Base-by-base conservation (phyloP, 73 alveolate genomes). In the Diophrys appendiculata region DNA sequence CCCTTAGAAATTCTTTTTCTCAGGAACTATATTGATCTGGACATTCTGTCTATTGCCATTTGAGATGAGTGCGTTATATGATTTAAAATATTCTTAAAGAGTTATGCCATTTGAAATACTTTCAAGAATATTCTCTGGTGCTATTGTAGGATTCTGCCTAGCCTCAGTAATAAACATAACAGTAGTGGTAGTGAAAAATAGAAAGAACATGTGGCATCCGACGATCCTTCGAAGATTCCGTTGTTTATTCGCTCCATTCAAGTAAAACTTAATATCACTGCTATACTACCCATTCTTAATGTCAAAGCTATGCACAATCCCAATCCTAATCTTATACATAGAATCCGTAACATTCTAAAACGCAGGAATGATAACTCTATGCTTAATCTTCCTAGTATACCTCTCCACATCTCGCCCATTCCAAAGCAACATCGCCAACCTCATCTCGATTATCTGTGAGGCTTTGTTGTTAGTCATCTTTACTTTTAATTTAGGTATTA, bases 221-320 rank as follows among this genome's bases (percentile, higher is more conserved):
- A 27, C 24, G 18, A 53, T 79, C 13, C 35, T 35, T 25, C 76
- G 52, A 8, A 68, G 81, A 24, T 79, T 79, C 32, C 54, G 69
- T 33, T 27, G 69, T 52, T 52, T 79, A 52, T 79, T 79, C 72
- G 24, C 81, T 33, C 73, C 88, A 32, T 79, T 69, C 24, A 68
- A 70, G 23, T 28, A 79, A 43, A 35, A 79, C 13, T 31, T 79
- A 72, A 31, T 79, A 14, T 70, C 73, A 27, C 28, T 35, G 30
- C 22, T 79, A 29, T 79, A 67, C 68, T 69, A 30, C 52, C 88
- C 88, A 14, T 18, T 79, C 52, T 71, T 79, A 22, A 56, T 79
- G 27, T 11, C n/a, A 11, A 43, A 43, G 60, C 18, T 43, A 43
- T n/a, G n/a, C n/a, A n/a, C n/a, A n/a, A n/a, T n/a, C n/a, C n/a